Evolutionary conservation across 164 flowering plant species (phyloP).

Genomic region (Liquidambar formosana): DNA sequence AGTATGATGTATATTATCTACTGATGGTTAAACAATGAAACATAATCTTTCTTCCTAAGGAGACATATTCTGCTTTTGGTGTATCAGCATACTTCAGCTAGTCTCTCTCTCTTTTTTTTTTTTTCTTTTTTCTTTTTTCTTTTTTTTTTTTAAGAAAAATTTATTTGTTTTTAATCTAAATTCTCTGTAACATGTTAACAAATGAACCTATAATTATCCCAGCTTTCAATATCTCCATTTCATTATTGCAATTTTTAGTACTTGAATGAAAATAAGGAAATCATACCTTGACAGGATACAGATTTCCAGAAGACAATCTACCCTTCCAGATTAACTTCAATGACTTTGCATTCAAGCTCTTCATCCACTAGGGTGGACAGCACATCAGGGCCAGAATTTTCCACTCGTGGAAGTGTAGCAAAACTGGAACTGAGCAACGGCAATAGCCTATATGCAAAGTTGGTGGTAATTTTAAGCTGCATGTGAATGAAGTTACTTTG

Average conservation of each 20-base stretch:
- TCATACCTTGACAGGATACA: conserved; percentile 38
- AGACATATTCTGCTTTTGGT: neutral
- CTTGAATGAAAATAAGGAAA: neutral
- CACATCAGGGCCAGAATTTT: conserved; percentile 17
- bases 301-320: conserved; percentile 65
- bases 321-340: conserved; percentile 62
- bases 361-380: conserved; percentile 27
- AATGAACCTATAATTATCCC: neutral
- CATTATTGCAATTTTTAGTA: neutral
- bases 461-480: conserved; percentile 65
- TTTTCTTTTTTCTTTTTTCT: too few species aligned
- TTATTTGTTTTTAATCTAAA: too few species aligned
- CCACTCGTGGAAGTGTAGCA: conserved; percentile 37
- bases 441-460: conserved; percentile 62
- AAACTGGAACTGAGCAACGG: conserved; percentile 83
- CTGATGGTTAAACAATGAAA: neutral
- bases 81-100: neutral
- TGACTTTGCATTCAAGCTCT: conserved; percentile 42
- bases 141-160: too few species aligned
- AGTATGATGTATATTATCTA: neutral
- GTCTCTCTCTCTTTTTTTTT: too few species aligned
- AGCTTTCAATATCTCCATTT: neutral
- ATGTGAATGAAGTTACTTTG: neutral
- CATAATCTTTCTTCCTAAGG: too few species aligned
- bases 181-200: too few species aligned